These are phyloP conservation scores for Paracoccidioides lutzii DNA, from an alignment of 2,329 filamentous ascomycete genomes.

Conservation along the genomic window DNA sequence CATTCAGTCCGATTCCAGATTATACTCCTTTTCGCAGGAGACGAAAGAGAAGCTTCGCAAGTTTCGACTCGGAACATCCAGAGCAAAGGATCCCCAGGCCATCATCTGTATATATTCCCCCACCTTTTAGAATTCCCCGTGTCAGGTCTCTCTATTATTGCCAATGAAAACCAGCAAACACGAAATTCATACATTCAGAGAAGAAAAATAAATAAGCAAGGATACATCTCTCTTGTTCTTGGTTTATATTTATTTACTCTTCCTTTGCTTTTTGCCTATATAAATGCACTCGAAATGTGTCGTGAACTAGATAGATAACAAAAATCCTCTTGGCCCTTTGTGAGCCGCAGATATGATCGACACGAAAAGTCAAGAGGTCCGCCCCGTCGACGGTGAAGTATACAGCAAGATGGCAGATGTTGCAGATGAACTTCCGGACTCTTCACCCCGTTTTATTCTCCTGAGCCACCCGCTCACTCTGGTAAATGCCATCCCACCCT, in stretches of 20 bases:
- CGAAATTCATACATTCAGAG: neutral
- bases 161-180: neutral
- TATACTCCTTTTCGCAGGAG: constrained; percentile 86
- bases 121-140: constrained; percentile 22
- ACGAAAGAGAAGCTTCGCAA: constrained; percentile 85
- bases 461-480: constrained; percentile 82
- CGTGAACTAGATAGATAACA: neutral
- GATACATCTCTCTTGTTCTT: neutral
- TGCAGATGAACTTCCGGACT: constrained; percentile 80
- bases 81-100: constrained; percentile 75
- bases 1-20: constrained; percentile 63
- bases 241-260: neutral
- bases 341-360: constrained; percentile 65
- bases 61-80: constrained; percentile 82
- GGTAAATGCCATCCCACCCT: constrained; percentile 36
- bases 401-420: constrained; percentile 74
- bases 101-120: constrained; percentile 70
- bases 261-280: neutral
- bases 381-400: constrained; percentile 63
- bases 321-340: constrained; percentile 7
- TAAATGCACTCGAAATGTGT: neutral
- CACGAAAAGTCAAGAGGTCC: constrained; percentile 79
- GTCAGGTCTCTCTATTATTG: neutral
- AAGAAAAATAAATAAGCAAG: neutral
- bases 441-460: constrained; percentile 77